Conservation (phyloP, 2,329 filamentous ascomycete genomes). For the Fusarium abutilonis region DNA sequence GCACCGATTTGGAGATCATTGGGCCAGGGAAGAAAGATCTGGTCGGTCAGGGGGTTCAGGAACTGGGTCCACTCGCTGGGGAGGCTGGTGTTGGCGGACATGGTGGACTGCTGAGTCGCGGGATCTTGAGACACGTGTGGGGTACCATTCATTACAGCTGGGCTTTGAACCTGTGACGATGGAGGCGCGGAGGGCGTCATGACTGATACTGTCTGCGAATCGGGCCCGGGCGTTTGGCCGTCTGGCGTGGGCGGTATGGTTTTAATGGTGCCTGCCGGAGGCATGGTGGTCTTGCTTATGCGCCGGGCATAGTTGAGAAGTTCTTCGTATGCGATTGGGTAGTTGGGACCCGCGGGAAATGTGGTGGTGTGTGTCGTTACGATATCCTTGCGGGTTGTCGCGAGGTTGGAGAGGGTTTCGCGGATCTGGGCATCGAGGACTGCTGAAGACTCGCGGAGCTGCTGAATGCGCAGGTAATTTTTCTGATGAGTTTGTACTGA, state of each 20-base stretch:
- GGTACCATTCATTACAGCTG: constrained; percentile 49
- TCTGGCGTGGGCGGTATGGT: constrained; percentile 47
- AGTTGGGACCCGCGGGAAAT: constrained; percentile 61
- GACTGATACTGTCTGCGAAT: constrained; percentile 46
- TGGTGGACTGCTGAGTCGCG: constrained; percentile 49
- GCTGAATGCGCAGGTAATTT: constrained; percentile 74
- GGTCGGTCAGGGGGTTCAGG: constrained; percentile 65
- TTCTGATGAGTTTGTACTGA: constrained; percentile 78
- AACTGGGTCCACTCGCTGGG: constrained; percentile 60
- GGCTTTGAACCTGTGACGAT: constrained; percentile 50
- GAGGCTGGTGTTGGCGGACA: constrained; percentile 54
- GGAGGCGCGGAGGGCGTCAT: constrained; percentile 49
- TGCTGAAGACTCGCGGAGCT: constrained; percentile 72
- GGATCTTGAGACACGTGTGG: constrained; percentile 45
- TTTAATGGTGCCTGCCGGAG: constrained; percentile 65
- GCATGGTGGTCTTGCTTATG: constrained; percentile 82
- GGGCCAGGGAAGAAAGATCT: constrained; percentile 81
- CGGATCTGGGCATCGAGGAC: constrained; percentile 77
- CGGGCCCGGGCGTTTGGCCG: constrained; percentile 47
- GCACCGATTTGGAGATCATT: constrained; percentile 73
- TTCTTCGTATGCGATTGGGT: constrained; percentile 73
- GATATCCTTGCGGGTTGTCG: constrained; percentile 77
- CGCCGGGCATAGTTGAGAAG: constrained; percentile 80
- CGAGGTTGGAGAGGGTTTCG: constrained; percentile 74
- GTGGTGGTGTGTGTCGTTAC: constrained; percentile 68